Conservation (phyloP, 176 grass and related monocot genomes). For the Lolium perenne region DNA sequence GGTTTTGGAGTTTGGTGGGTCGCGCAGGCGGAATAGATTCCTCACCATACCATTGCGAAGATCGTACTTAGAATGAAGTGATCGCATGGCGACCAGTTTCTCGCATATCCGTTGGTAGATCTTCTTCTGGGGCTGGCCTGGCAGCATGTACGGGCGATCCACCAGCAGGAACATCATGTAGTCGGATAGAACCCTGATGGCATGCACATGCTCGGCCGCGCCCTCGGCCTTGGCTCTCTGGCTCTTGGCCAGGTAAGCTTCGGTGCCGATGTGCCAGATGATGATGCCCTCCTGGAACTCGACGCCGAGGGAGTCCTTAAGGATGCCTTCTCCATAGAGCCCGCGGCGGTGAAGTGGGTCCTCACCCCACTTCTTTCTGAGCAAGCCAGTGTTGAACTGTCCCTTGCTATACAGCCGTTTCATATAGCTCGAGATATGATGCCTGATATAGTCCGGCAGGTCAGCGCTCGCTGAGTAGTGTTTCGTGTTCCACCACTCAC, state of each 20-base stretch:
- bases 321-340: neutral
- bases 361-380: neutral
- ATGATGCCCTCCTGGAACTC: constrained; percentile 30
- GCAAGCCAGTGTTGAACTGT: neutral
- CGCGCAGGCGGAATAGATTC: neutral
- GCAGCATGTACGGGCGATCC: constrained; percentile 12
- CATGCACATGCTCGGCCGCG: fast-evolving
- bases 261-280: constrained; percentile 22
- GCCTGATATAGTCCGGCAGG: neutral
- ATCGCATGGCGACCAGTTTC: neutral
- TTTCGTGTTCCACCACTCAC: constrained; percentile 4
- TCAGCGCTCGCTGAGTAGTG: neutral
- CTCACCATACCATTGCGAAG: neutral
- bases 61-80: neutral
- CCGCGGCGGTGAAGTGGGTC: fast-evolving
- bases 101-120: neutral
- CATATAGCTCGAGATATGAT: neutral
- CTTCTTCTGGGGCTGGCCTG: constrained; percentile 11
- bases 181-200: neutral
- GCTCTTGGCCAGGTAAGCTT: neutral
- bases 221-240: neutral
- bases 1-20: neutral
- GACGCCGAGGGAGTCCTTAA: neutral
- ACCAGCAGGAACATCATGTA: constrained; percentile 6
- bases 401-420: neutral